These are phyloP conservation scores for Teratosphaeriaceae sp. DNA, from an alignment of 2,329 filamentous ascomycete genomes.

Conservation along the genomic window DNA sequence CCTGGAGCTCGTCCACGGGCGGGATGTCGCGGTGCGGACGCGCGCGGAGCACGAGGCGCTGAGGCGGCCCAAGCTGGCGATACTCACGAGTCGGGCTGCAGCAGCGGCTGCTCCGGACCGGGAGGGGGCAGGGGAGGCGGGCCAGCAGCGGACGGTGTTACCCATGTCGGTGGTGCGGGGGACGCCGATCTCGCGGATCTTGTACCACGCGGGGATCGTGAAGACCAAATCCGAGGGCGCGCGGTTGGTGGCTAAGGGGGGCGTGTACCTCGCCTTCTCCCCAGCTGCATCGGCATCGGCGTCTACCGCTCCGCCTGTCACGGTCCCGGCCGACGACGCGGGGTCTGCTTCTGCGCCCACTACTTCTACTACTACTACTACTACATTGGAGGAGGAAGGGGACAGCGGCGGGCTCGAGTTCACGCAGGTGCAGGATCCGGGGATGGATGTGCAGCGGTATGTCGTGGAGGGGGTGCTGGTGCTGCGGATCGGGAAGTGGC, in stretches of 20 bases:
- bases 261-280: constrained; percentile 30
- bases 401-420: constrained; percentile 48
- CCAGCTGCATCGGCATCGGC: too few relatives aligned
- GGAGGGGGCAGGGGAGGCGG: neutral
- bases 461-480: constrained; percentile 53
- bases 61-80: constrained; percentile 19
- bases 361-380: too few relatives aligned
- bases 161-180: constrained; percentile 22
- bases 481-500: constrained; percentile 54
- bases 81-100: constrained; percentile 10
- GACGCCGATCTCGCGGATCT: constrained; percentile 22
- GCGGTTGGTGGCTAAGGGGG: constrained; percentile 25
- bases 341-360: too few relatives aligned
- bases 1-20: constrained; percentile 70
- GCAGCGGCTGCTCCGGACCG: neutral
- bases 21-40: constrained; percentile 55
- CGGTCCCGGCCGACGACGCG: too few relatives aligned
- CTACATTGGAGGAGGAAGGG: constrained; percentile 26
- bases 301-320: neutral
- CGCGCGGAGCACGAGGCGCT: constrained; percentile 50
- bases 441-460: constrained; percentile 52
- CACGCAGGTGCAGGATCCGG: constrained; percentile 55
- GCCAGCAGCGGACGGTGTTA: constrained; percentile 17
- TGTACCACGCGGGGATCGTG: constrained; percentile 28
- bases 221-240: constrained; percentile 24